These are phyloP conservation scores for Ustilago nuda DNA, from an alignment of 1,284 basidiomycete species.

Conservation along the genomic window DNA sequence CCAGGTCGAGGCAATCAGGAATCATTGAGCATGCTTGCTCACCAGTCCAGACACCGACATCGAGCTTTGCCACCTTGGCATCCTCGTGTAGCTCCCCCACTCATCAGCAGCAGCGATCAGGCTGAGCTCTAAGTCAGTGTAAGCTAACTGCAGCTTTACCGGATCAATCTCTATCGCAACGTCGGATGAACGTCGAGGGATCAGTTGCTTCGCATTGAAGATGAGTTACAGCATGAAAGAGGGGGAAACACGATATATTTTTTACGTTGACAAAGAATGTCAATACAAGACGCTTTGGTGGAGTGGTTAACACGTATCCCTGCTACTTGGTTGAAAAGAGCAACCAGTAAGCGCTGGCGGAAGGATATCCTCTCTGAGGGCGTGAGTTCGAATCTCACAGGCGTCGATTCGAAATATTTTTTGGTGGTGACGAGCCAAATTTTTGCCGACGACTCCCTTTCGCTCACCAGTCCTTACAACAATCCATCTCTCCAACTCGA, in stretches of 20 bases:
- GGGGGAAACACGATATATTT: too few relatives aligned
- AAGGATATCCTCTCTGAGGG: slow-evolving; percentile 59
- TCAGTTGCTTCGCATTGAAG: too few relatives aligned
- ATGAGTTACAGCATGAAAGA: too few relatives aligned
- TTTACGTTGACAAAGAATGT: too few relatives aligned
- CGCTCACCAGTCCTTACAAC: too few relatives aligned
- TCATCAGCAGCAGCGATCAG: too few relatives aligned
- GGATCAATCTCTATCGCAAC: too few relatives aligned
- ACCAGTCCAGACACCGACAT: neutral
- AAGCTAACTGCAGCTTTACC: too few relatives aligned
- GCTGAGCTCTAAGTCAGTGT: too few relatives aligned
- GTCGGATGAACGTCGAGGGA: too few relatives aligned
- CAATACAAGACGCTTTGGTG: slow-evolving; percentile 41
- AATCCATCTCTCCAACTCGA: too few relatives aligned
- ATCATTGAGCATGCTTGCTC: neutral
- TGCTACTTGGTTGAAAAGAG: slow-evolving; percentile 32
- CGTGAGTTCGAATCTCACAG: slow-evolving; percentile 60
- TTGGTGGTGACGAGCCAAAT: slow-evolving; percentile 14
- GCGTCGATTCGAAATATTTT: slow-evolving; percentile 33
- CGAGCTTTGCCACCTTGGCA: neutral
- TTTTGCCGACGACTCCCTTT: slow-evolving; percentile 24
- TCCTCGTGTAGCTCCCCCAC: too few relatives aligned
- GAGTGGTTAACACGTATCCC: slow-evolving; percentile 60
- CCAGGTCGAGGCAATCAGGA: neutral
- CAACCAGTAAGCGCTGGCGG: slow-evolving; percentile 16